Evolutionary conservation across 805 yeast genomes (phyloP).

Genomic region (Metschnikowia kunwiensis): DNA sequence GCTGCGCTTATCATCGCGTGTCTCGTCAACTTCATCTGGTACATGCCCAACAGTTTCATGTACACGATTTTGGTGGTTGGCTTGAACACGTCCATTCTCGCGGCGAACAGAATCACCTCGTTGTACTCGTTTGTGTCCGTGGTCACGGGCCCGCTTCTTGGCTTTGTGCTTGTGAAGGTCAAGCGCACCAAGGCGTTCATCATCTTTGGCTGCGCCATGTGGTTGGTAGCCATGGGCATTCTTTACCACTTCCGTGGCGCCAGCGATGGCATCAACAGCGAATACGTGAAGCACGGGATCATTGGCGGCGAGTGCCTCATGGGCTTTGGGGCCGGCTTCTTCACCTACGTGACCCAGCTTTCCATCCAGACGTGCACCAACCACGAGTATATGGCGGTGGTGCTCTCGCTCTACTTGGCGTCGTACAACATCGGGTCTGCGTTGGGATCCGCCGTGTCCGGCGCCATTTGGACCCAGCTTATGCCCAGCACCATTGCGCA

Average conservation of each 20-base stretch:
- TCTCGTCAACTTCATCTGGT: constrained; percentile 58
- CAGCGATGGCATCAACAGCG: constrained; percentile 33
- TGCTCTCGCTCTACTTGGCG: constrained; percentile 55
- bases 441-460: constrained; percentile 60
- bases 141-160: constrained; percentile 56
- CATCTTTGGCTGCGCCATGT: constrained; percentile 53
- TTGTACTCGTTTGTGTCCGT: constrained; percentile 65
- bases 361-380: constrained; percentile 55
- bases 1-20: constrained; percentile 60
- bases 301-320: constrained; percentile 62
- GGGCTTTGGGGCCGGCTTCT: constrained; percentile 74
- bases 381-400: constrained; percentile 64
- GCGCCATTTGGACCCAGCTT: constrained; percentile 68
- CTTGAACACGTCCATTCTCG: constrained; percentile 51
- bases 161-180: constrained; percentile 46
- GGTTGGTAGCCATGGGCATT: constrained; percentile 62
- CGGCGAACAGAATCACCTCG: constrained; percentile 66
- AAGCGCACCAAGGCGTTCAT: constrained; percentile 57
- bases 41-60: constrained; percentile 67
- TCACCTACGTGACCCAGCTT: constrained; percentile 62
- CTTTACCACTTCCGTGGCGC: constrained; percentile 55
- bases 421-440: constrained; percentile 62
- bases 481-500: constrained; percentile 45
- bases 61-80: constrained; percentile 66
- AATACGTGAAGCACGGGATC: constrained; percentile 45